phyloP scores from a whole-genome alignment of 2,329 filamentous ascomycete species.

The Biscogniauxia mediterranea region DNA sequence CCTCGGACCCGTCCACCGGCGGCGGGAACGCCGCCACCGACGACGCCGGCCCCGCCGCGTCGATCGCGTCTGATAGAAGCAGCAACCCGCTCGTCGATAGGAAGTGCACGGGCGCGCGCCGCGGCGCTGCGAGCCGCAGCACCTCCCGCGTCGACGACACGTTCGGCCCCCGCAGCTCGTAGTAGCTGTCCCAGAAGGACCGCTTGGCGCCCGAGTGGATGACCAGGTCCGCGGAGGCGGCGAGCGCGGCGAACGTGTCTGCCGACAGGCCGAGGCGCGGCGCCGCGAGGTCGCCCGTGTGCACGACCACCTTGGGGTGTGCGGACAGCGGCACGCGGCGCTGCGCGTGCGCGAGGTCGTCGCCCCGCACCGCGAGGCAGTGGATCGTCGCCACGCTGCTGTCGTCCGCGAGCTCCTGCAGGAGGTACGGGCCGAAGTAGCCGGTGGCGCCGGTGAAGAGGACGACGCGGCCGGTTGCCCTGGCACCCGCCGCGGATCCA shows the following conservation, averaged over 20 bases:
- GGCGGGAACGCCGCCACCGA: slow-evolving; percentile 12
- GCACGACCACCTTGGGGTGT: not conserved
- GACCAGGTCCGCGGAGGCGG: slow-evolving; percentile 39
- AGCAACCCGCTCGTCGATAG: slow-evolving; percentile 32
- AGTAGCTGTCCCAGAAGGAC: slow-evolving; percentile 37
- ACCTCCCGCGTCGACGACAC: slow-evolving; percentile 33
- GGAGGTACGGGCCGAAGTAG: slow-evolving; percentile 39
- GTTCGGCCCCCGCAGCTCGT: slow-evolving; percentile 34
- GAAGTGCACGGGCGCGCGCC: slow-evolving; percentile 35
- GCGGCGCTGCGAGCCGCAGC: slow-evolving; percentile 11
- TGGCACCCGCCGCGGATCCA: not conserved
- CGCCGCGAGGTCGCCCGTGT: slow-evolving; percentile 6
- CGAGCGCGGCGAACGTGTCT: slow-evolving; percentile 11
- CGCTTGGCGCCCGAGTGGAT: slow-evolving; percentile 50
- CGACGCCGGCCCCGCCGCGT: not conserved
- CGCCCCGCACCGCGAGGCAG: not conserved
- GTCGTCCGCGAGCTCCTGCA: slow-evolving; percentile 34
- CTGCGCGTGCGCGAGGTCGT: no score
- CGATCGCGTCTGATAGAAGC: not conserved
- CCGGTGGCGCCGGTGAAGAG: slow-evolving; percentile 39
- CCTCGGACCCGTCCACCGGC: slow-evolving; percentile 14
- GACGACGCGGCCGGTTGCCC: slow-evolving; percentile 23
- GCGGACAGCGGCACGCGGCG: not conserved
- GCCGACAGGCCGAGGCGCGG: slow-evolving; percentile 4
- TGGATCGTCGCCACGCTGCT: not conserved